phyloP scores from a whole-genome alignment of 768 basidiomycete species.

The Amanita rimosa region DNA sequence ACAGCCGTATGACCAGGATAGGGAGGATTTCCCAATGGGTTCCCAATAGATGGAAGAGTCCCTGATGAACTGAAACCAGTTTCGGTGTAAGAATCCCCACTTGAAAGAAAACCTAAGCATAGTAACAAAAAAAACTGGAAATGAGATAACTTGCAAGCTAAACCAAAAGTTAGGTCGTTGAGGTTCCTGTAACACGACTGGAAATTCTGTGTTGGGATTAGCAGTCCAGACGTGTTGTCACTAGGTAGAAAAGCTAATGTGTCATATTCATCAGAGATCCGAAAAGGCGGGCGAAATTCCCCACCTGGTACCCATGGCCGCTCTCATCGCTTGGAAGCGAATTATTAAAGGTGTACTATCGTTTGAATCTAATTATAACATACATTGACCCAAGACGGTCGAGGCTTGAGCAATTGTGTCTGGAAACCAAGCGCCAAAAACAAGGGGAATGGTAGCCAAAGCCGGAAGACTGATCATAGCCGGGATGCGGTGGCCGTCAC shows the following conservation, averaged over 20 bases:
- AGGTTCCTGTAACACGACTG: background rate
- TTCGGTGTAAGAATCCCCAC: constrained; percentile 50
- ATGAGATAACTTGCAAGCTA: constrained; percentile 30
- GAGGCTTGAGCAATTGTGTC: background rate
- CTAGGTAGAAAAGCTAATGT: background rate
- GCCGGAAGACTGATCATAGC: too few relatives aligned
- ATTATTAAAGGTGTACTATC: too few relatives aligned
- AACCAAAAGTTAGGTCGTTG: constrained; percentile 37
- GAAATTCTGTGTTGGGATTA: background rate
- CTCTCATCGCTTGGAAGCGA: constrained; percentile 17
- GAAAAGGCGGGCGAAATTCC: background rate
- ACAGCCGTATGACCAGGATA: constrained; percentile 44
- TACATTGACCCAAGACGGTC: background rate
- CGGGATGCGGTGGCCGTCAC: too few relatives aligned
- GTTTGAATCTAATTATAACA: background rate
- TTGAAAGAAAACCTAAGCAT: constrained; percentile 10
- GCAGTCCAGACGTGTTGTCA: background rate
- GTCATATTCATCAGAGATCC: background rate
- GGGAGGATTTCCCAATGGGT: constrained; percentile 42
- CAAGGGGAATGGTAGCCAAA: background rate
- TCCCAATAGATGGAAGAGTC: constrained; percentile 30
- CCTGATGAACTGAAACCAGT: constrained; percentile 35
- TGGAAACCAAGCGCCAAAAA: background rate
- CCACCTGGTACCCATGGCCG: constrained; percentile 30
- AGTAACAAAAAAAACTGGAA: background rate